These are phyloP conservation scores for Rubia tinctorum DNA, from an alignment of 305 asterid species.

Conservation along the genomic window DNA sequence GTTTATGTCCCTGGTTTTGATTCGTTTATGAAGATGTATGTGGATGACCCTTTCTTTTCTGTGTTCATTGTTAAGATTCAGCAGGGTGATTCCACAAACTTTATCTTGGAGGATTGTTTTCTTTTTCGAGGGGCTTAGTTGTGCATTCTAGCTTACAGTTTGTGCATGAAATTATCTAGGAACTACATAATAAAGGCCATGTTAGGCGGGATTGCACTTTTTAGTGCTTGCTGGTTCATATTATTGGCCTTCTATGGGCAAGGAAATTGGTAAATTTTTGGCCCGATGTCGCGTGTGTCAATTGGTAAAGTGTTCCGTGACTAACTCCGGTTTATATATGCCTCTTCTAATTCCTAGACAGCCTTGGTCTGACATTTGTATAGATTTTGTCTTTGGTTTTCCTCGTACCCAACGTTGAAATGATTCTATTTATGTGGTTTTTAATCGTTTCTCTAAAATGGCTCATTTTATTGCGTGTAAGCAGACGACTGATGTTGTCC, in stretches of 20 bases:
- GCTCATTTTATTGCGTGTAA: constrained; percentile 20
- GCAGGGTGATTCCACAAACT: too few species aligned
- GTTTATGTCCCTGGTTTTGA: too few species aligned
- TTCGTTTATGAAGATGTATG: too few species aligned
- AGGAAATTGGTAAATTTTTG: constrained; percentile 11
- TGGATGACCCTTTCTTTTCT: too few species aligned
- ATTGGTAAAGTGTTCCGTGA: too few species aligned
- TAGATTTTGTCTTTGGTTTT: background rate
- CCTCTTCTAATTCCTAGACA: constrained; percentile 7
- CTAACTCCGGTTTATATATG: constrained; percentile 8
- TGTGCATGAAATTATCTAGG: constrained; percentile 8
- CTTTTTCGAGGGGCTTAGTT: background rate
- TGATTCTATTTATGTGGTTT: too few species aligned
- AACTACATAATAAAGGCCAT: background rate
- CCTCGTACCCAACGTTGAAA: too few species aligned
- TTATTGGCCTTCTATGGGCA: constrained; percentile 13
- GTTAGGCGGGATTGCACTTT: background rate
- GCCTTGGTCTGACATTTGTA: constrained; percentile 11
- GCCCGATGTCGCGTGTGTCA: constrained; percentile 12
- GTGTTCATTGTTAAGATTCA: too few species aligned
- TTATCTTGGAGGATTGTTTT: background rate
- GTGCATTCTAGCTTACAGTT: background rate
- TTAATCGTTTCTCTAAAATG: constrained; percentile 16
- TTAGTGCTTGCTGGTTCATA: background rate
- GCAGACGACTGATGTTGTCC: background rate